These are phyloP conservation scores for Thymus mandschuricus DNA, from an alignment of 257 asterid genomes.

Conservation along the genomic window DNA sequence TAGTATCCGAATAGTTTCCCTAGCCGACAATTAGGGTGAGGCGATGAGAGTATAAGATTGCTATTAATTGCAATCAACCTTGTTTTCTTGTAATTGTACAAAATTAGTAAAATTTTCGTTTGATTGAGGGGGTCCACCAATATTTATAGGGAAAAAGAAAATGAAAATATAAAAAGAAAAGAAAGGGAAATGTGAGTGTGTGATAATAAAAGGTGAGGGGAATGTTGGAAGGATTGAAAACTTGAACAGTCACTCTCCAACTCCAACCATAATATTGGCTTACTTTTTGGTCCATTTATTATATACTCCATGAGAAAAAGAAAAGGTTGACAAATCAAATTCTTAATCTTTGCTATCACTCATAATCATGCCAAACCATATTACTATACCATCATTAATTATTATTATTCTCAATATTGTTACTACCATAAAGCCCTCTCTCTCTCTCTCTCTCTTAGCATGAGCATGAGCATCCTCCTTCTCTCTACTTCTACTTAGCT, in stretches of 20 bases:
- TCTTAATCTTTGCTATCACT: slow-evolving; percentile 58
- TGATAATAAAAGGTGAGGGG: not conserved
- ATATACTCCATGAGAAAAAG: not conserved
- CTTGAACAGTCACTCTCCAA: slow-evolving; percentile 35
- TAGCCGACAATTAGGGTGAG: too few relatives aligned
- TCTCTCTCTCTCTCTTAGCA: slow-evolving; percentile 17
- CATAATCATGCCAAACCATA: slow-evolving; percentile 57
- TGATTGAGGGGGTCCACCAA: too few relatives aligned
- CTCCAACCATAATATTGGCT: slow-evolving; percentile 32
- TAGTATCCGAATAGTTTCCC: too few relatives aligned
- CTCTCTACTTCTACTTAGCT: not conserved
- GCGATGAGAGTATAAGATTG: too few relatives aligned
- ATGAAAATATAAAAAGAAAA: not conserved
- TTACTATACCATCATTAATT: slow-evolving; percentile 39
- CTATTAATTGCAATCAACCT: too few relatives aligned
- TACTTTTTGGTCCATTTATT: slow-evolving; percentile 46
- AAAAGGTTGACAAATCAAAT: slow-evolving; percentile 49
- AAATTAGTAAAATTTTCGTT: too few relatives aligned
- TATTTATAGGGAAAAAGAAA: too few relatives aligned
- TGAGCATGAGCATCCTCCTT: slow-evolving; percentile 26
- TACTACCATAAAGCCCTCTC: slow-evolving; percentile 28
- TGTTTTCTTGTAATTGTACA: too few relatives aligned
- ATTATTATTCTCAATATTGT: slow-evolving; percentile 21
- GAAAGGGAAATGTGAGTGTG: not conserved
- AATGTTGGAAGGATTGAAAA: slow-evolving; percentile 20